These are phyloP conservation scores for Acorus calamus DNA, from an alignment of 106 monocot genomes.

Conservation along the genomic window DNA sequence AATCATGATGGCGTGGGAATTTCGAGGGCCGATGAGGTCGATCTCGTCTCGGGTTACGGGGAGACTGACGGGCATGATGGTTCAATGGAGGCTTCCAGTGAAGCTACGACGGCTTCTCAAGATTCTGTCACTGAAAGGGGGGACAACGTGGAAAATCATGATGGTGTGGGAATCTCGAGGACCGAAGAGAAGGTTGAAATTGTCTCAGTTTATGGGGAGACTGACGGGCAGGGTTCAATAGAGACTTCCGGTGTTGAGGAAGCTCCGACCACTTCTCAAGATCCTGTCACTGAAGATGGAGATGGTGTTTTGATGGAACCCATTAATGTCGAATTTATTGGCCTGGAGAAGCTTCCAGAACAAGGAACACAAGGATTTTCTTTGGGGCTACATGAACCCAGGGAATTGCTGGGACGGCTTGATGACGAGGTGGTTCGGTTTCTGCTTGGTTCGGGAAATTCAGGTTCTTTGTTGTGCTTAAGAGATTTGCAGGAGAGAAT, in stretches of 20 bases:
- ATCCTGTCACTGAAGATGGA: background rate
- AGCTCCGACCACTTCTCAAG: too few relatives aligned
- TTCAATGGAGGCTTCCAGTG: too few relatives aligned
- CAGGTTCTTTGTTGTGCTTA: background rate
- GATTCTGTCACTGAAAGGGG: too few relatives aligned
- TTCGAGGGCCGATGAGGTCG: too few relatives aligned
- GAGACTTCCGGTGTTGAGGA: too few relatives aligned
- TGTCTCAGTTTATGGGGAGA: background rate
- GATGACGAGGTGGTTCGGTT: background rate
- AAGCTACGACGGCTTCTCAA: too few relatives aligned
- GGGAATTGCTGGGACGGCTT: background rate
- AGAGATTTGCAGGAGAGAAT: conserved; percentile 1
- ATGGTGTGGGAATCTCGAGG: conserved; percentile 2
- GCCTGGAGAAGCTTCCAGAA: background rate
- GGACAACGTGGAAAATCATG: conserved; percentile 12
- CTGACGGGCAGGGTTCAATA: background rate
- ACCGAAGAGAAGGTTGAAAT: too few relatives aligned
- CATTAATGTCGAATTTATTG: too few relatives aligned
- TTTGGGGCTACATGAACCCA: too few relatives aligned
- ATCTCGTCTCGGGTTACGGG: background rate
- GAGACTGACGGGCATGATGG: background rate
- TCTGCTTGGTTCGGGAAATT: background rate
- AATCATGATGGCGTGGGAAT: conserved; percentile 10
- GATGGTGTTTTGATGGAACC: background rate
- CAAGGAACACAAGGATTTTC: background rate